Conservation (phyloP, 2,329 filamentous ascomycete genomes). For the Curvularia verruculosa region DNA sequence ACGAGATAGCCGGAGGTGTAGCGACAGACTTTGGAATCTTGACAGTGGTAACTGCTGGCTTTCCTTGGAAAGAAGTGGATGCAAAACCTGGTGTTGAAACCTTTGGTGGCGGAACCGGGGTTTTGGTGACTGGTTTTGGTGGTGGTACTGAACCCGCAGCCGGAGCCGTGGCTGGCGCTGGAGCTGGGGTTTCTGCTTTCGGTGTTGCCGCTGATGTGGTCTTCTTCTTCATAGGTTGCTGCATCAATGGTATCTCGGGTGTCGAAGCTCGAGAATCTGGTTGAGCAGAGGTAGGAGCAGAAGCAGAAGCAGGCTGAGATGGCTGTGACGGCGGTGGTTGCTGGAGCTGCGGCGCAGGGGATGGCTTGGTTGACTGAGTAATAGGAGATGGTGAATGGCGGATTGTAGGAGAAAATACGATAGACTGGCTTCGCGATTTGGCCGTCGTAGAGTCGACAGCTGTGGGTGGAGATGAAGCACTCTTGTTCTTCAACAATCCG, state of each 20-base stretch:
- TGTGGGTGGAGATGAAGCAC: conserved; percentile 24
- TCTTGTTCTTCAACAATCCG: conserved; percentile 16
- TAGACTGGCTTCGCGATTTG: conserved; percentile 22
- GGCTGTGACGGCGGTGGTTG: background rate
- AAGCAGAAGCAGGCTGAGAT: background rate
- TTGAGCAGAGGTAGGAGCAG: conserved; percentile 16
- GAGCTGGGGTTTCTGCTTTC: conserved; percentile 11
- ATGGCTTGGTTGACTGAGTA: conserved; percentile 22
- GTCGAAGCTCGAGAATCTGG: conserved; percentile 26
- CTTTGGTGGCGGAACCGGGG: conserved; percentile 15
- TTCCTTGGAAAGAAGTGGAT: conserved; percentile 10
- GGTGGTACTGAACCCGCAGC: background rate
- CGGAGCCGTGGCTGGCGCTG: conserved; percentile 8
- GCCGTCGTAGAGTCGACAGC: conserved; percentile 11
- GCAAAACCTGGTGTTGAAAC: conserved; percentile 15
- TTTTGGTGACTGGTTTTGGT: conserved; percentile 5
- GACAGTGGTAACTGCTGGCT: conserved; percentile 19
- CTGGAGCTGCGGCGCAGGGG: conserved; percentile 18
- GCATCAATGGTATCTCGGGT: conserved; percentile 25
- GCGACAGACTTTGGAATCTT: conserved; percentile 25
- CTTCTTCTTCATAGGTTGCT: conserved; percentile 23
- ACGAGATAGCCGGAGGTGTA: conserved; percentile 31
- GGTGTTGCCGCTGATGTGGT: conserved; percentile 28
- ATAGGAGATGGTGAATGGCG: conserved; percentile 25
- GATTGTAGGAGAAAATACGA: conserved; percentile 23